phyloP scores from a whole-genome alignment of 1,139 yeast genomes.

The Suhomyces choctaworum region DNA sequence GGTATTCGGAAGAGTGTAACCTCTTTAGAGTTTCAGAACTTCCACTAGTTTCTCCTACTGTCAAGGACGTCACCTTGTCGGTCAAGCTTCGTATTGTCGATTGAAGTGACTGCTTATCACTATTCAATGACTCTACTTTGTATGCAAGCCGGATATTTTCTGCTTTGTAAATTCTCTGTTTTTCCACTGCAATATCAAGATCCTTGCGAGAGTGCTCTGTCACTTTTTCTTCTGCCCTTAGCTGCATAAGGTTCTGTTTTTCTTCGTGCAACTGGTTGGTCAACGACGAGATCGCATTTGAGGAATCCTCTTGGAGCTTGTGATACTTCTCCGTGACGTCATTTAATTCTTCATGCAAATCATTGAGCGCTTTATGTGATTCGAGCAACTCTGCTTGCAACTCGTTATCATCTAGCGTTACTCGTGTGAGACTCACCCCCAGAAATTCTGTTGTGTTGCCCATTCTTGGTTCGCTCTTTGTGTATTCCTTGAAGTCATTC shows the following conservation, averaged over 20 bases:
- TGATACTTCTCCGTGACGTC: slow-evolving; percentile 24
- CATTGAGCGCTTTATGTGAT: slow-evolving; percentile 26
- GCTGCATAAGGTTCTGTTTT: slow-evolving; percentile 26
- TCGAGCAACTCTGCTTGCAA: slow-evolving; percentile 18
- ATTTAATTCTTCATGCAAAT: slow-evolving; percentile 24
- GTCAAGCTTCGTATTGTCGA: slow-evolving; percentile 33
- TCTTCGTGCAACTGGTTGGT: slow-evolving; percentile 31
- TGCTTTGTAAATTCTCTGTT: slow-evolving; percentile 48
- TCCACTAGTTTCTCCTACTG: slow-evolving; percentile 21
- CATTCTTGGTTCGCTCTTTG: slow-evolving; percentile 16
- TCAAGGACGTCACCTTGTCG: slow-evolving; percentile 28
- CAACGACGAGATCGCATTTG: slow-evolving; percentile 29
- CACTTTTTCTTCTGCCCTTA: slow-evolving; percentile 24
- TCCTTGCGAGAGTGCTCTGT: slow-evolving; percentile 39
- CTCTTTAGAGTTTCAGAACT: slow-evolving; percentile 18
- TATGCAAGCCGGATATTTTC: slow-evolving; percentile 50
- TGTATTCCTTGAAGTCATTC: slow-evolving; percentile 24
- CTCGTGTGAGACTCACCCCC: slow-evolving; percentile 4
- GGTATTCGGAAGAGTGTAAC: slow-evolving; percentile 33
- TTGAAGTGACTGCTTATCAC: slow-evolving; percentile 39
- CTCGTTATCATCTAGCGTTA: slow-evolving; percentile 12
- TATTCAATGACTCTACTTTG: slow-evolving; percentile 38
- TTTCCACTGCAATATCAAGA: slow-evolving; percentile 45
- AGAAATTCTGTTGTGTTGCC: slow-evolving; percentile 3
- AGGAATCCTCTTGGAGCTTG: slow-evolving; percentile 27